A percentile compares a stretch with the other conserved stretches of the same genome.
These are phyloP conservation scores for Jaminaea rosea DNA, from an alignment of 1,284 basidiomycete species.

Conservation along the genomic window DNA sequence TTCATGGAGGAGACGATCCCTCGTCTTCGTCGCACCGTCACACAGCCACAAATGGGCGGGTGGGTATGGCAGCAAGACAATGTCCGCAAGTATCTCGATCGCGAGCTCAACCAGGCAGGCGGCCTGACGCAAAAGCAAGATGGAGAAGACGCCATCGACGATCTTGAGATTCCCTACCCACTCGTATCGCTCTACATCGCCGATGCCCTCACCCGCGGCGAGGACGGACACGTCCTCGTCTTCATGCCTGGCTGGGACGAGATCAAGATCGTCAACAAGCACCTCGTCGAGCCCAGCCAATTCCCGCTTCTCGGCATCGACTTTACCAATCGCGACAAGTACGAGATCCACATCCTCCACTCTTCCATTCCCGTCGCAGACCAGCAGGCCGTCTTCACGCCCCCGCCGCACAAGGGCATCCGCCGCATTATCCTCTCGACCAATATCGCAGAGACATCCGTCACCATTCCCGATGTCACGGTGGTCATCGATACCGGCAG, in stretches of 20 bases:
- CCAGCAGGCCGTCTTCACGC: constrained; percentile 76
- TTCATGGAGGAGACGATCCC: constrained; percentile 71
- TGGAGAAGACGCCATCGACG: constrained; percentile 52
- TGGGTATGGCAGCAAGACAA: constrained; percentile 70
- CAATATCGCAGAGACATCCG: constrained; percentile 91
- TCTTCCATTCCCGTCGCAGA: constrained; percentile 81
- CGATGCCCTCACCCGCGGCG: constrained; percentile 64
- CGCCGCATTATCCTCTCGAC: constrained; percentile 77
- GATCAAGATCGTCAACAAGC: constrained; percentile 68
- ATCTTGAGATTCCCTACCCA: constrained; percentile 72
- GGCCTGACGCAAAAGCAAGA: constrained; percentile 17
- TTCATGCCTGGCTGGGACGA: constrained; percentile 91
- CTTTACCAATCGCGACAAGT: constrained; percentile 50
- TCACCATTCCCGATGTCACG: constrained; percentile 93
- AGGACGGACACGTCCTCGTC: constrained; percentile 80
- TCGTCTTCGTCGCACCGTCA: constrained; percentile 22
- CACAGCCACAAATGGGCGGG: too few species aligned
- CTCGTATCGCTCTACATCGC: constrained; percentile 74
- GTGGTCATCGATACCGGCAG: constrained; percentile 84
- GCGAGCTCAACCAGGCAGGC: constrained; percentile 52
- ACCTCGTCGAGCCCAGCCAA: constrained; percentile 53
- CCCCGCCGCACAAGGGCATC: constrained; percentile 53
- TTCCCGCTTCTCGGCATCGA: constrained; percentile 50
- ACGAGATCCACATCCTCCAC: constrained; percentile 77
- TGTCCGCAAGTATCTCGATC: constrained; percentile 67